These are phyloP conservation scores for Pseudogymnoascus pannorum DNA, from an alignment of 2,329 filamentous ascomycete genomes.

Conservation along the genomic window DNA sequence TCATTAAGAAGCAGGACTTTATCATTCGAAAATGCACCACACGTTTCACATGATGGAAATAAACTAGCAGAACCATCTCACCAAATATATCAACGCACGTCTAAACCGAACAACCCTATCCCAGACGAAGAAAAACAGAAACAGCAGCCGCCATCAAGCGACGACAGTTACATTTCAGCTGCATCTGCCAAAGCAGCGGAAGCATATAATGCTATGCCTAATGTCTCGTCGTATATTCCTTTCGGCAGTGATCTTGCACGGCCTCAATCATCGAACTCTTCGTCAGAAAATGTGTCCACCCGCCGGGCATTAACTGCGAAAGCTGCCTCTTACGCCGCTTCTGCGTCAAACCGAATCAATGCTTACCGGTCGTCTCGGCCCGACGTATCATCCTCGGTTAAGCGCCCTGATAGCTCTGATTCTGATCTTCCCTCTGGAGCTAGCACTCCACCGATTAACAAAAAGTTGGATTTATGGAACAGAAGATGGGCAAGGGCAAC, in stretches of 20 bases:
- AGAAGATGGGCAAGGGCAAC: constrained; percentile 60
- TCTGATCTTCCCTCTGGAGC: neutral
- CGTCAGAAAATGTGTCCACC: neutral
- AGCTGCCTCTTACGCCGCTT: constrained; percentile 7
- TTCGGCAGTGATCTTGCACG: neutral
- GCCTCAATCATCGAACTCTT: neutral
- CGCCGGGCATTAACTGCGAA: neutral
- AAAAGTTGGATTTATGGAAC: constrained; percentile 67
- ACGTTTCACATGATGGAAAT: constrained; percentile 34
- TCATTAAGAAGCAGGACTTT: constrained; percentile 40
- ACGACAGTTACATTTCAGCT: constrained; percentile 24
- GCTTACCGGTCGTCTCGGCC: neutral
- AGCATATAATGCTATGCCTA: constrained; percentile 28
- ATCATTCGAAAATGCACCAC: constrained; percentile 22
- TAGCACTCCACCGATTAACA: constrained; percentile 38
- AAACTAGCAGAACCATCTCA: constrained; percentile 32
- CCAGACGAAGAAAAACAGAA: constrained; percentile 12
- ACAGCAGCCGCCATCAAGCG: constrained; percentile 17
- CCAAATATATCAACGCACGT: constrained; percentile 20
- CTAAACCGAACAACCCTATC: constrained; percentile 1
- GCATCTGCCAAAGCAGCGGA: constrained; percentile 24
- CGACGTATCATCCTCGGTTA: constrained; percentile 11
- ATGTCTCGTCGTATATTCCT: constrained; percentile 23
- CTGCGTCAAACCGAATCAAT: neutral
- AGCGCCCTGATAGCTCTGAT: constrained; percentile 13